A percentile compares a stretch with the other conserved stretches of the same genome.
These are phyloP conservation scores for grape (Vitis vinifera) DNA, from an alignment of 164 flowering plant species.

Conservation along the genomic window ASM3070453v1 NC_081805.1:2968001-2968500, in stretches of 20 bases:
- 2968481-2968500: neutral
- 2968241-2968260: neutral
- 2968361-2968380: slow-evolving; percentile 61
- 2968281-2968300: neutral
- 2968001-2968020: slow-evolving; percentile 72
- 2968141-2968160: too few relatives aligned
- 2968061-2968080: slow-evolving; percentile 7
- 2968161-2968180: too few relatives aligned
- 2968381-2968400: slow-evolving; percentile 99
- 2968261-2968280: neutral
- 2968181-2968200: too few relatives aligned
- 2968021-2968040: slow-evolving; percentile 89
- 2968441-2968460: neutral
- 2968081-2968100: too few relatives aligned
- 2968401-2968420: slow-evolving; percentile 47
- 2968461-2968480: too few relatives aligned
- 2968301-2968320: slow-evolving; percentile 61
- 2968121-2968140: too few relatives aligned
- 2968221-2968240: too few relatives aligned
- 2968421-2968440: neutral
- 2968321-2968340: slow-evolving; percentile 92
- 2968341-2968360: slow-evolving; percentile 86
- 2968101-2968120: too few relatives aligned
- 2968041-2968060: slow-evolving; percentile 26
- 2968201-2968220: too few relatives aligned